These are phyloP conservation scores for Xylaria venustula DNA, from an alignment of 495 filamentous ascomycete genomes.

Conservation along the genomic window DNA sequence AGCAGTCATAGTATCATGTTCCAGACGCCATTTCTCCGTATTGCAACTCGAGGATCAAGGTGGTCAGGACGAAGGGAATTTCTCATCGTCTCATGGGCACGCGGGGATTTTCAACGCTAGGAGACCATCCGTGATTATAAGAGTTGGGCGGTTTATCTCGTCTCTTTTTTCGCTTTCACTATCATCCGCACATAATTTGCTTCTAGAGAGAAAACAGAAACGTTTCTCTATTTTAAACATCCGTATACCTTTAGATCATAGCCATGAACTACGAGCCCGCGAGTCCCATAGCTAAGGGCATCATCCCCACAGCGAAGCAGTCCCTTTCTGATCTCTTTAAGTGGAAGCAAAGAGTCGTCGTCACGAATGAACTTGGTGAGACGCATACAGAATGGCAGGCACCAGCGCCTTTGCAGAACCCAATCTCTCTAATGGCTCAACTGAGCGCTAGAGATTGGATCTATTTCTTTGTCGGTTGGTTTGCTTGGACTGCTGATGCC, in stretches of 20 bases:
- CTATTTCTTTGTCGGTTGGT: constrained; percentile 63
- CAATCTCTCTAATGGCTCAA: constrained; percentile 57
- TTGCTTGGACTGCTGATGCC: constrained; percentile 67
- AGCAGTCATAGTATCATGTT: too few species aligned
- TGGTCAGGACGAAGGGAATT: too few species aligned
- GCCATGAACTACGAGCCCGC: constrained; percentile 45
- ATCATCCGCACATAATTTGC: background rate
- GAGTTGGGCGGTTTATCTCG: background rate
- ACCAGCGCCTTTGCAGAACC: constrained; percentile 59
- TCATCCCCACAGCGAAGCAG: constrained; percentile 58
- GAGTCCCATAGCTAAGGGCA: constrained; percentile 59
- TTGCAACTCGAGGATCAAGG: too few species aligned
- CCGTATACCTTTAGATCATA: constrained; percentile 10
- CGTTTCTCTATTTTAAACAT: background rate
- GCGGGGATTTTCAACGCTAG: background rate
- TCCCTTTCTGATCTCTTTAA: constrained; percentile 61
- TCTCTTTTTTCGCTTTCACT: background rate
- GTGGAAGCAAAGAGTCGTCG: constrained; percentile 65
- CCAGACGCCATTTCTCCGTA: too few species aligned
- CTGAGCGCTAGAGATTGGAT: constrained; percentile 58
- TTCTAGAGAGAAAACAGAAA: background rate
- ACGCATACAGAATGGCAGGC: constrained; percentile 57
- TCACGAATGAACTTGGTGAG: constrained; percentile 59
- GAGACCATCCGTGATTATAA: background rate
- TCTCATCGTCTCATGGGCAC: background rate